Base-by-base conservation (phyloP, 2,329 filamentous ascomycete genomes). In the Exophiala mesophila region DNA sequence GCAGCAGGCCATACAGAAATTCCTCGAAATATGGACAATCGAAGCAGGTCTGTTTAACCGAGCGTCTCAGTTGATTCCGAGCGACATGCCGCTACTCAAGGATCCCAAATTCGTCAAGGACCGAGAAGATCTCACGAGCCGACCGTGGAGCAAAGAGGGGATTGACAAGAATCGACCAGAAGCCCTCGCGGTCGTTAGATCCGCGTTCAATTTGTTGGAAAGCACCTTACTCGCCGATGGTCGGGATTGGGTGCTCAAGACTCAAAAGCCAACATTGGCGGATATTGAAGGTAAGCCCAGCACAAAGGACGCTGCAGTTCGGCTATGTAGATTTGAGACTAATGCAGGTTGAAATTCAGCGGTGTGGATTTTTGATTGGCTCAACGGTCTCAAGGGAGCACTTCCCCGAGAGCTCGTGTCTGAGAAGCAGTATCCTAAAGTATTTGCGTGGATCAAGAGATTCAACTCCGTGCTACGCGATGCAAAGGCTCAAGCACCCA, bases 341-440 rank as follows among this genome's bases (percentile, higher is more conserved):
- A 51, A 51, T 48, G 48, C 45, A 41, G 31, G 36, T 39, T 45
- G 15, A 44, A 30, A 35, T 6, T 6, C 43, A 73, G 69, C 74
- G 31, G 64, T 83, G 9, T 86, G 79, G 80, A 71, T 75, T 0
- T 72, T 87, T 51, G 73, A 82, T 60, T 88, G 83, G 83, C 61
- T 85, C 2, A 59, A 63, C 2, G 64, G 62, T 8, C 65, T 85
- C 34, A 72, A 72, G 9, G 73, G 73, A 3, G 73, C 74, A 10
- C 67, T 85, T 34, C 73, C 77, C 3, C 44, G 64, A 36, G 67
- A 73, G 15, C 54, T 70, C 5, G 71, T 86, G 49, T 74, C 73
- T 2, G 57, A 65, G 10, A 59, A 61, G 13, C 64, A 63, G 28
- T 84, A 76, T 54, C 83, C 82, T 0, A 72, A 66, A 43, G 73